Evolutionary conservation across 2,329 filamentous ascomycete genomes (phyloP), one percentile per base, ranked within the genome.

Genomic region (Fusarium sp.): DNA sequence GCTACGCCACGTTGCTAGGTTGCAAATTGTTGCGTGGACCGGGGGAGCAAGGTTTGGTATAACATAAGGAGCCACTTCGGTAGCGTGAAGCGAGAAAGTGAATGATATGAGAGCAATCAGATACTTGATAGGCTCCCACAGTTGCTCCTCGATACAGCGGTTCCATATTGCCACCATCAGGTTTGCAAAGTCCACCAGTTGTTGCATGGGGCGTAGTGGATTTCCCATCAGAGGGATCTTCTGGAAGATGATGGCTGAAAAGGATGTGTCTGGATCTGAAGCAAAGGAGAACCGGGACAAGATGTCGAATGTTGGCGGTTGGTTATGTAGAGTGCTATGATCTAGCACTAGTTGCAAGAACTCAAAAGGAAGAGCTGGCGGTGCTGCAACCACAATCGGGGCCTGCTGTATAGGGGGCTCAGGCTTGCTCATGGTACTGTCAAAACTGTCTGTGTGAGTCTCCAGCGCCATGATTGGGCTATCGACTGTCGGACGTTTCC

Each of bases 231-330:
- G 79, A 0, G 92, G 89, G n/a, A 96, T 82, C 52, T 88, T 88
- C 71, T 93, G 90, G 62, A 94, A 88, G 34, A 95, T 88, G 24
- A 91, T 85, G 4, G 93, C 90, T 0, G 93, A 90, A 8, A 95
- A 85, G 0, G 90, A 92, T 54, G 87, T 87, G 1, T 83, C 80
- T 2, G 89, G 87, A n/a, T 89, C 85, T 0, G 93, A 93, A 2
- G 92, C 91, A 62, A 94, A 91, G 5, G 85, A 80, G 79, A 91
- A 90, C 56, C 89, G 89, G 9, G 91, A 87, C 18, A 96, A 84
- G 2, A 89, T 86, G 76, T 96, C 93, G 54, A 96, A 89, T 0
- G 90, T 91, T 18, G 92, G 87, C 4, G 90, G 87, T 47, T 89
- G 87, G 18, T 86, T 85, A 54, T 86, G 86, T 0, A 85, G 83